These are phyloP conservation scores for Hypoxylon perforatum DNA, from an alignment of 495 filamentous ascomycete genomes.

Conservation along the genomic window DNA sequence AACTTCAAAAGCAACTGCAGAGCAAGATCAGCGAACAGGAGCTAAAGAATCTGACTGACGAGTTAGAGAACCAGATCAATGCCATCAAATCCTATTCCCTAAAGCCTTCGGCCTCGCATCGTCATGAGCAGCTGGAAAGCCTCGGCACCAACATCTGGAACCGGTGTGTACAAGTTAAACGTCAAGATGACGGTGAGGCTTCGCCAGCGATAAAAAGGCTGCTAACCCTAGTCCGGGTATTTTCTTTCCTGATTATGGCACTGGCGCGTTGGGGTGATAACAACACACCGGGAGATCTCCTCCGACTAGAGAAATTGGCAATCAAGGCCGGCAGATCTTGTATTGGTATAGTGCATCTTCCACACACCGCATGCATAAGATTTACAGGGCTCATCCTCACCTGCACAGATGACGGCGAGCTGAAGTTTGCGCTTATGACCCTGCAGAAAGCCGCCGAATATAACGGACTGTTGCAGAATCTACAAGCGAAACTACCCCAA, in stretches of 20 bases:
- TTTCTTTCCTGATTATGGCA: constrained; percentile 78
- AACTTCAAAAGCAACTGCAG: constrained; percentile 42
- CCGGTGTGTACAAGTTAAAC: constrained; percentile 64
- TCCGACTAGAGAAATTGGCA: constrained; percentile 72
- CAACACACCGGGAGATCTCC: constrained; percentile 49
- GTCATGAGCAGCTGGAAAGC: constrained; percentile 61
- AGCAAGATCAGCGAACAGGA: constrained; percentile 13
- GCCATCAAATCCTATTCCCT: constrained; percentile 31
- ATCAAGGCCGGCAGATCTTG: constrained; percentile 74
- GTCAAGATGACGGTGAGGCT: constrained; percentile 34
- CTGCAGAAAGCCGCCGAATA: constrained; percentile 73
- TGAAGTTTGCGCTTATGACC: constrained; percentile 66
- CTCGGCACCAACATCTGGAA: constrained; percentile 75
- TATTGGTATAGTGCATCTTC: constrained; percentile 62
- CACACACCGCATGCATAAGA: constrained; percentile 19
- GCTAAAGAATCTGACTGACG: constrained; percentile 19
- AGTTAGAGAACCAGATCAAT: constrained; percentile 39
- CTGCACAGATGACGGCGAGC: constrained; percentile 59
- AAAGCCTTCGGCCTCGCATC: constrained; percentile 32
- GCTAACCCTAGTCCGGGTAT: constrained; percentile 62
- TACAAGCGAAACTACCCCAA: constrained; percentile 36
- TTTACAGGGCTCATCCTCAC: constrained; percentile 20
- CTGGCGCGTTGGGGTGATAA: constrained; percentile 59
- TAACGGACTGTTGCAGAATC: constrained; percentile 64
- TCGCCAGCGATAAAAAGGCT: constrained; percentile 35